Evolutionary conservation across 441 rosid species (phyloP).

Genomic region (Arabidopsis lyrata): DNA sequence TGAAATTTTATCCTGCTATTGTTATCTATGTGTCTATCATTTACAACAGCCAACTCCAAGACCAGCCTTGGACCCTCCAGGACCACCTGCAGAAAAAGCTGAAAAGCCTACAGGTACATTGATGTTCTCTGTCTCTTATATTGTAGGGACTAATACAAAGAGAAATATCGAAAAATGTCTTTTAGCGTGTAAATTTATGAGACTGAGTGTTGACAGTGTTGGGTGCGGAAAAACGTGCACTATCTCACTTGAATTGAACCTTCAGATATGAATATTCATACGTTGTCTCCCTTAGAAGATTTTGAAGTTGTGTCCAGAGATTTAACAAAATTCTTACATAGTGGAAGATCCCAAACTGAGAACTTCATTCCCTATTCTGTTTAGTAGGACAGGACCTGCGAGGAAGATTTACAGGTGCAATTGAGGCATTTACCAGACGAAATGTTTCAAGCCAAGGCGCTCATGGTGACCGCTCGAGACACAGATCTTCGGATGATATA

Average conservation of each 20-base stretch:
- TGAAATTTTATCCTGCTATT: conserved; percentile 27
- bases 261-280: not conserved
- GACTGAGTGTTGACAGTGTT: not conserved
- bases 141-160: conserved; percentile 1
- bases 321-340: not conserved
- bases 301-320: too few species aligned
- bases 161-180: conserved; percentile 39
- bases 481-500: conserved; percentile 60
- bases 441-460: conserved; percentile 53
- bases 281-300: not conserved
- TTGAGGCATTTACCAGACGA: conserved; percentile 63
- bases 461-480: conserved; percentile 64
- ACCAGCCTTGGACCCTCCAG: conserved; percentile 55
- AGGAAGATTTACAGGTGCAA: conserved; percentile 66
- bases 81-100: conserved; percentile 71
- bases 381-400: conserved; percentile 66
- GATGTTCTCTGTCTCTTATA: conserved; percentile 25
- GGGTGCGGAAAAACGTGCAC: not conserved
- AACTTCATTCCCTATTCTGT: conserved; percentile 5
- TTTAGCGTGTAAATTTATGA: conserved; percentile 2
- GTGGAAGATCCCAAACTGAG: conserved; percentile 15
- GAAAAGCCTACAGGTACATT: conserved; percentile 79
- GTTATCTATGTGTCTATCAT: conserved; percentile 21
- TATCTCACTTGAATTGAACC: not conserved
- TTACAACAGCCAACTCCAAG: conserved; percentile 61